These are phyloP conservation scores for Artemisia princeps DNA, from an alignment of 140 eudicot genomes.

Conservation along the genomic window DNA sequence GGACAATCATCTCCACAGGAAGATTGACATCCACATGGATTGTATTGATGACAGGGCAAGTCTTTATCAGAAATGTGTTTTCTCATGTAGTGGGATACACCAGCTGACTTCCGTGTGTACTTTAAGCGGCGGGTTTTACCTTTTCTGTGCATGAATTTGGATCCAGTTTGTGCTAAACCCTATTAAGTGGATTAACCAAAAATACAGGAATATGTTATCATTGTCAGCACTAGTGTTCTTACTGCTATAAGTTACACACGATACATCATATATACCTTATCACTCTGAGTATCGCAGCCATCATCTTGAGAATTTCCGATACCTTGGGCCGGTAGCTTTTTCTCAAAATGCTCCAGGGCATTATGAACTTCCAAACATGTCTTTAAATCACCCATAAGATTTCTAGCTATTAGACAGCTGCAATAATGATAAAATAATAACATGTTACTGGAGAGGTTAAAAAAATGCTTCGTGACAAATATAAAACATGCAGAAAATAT, in stretches of 20 bases:
- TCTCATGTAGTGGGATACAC: conserved; percentile 55
- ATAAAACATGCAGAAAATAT: neutral
- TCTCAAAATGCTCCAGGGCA: conserved; percentile 46
- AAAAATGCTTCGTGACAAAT: neutral
- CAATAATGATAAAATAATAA: conserved; percentile 16
- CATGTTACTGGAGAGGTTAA: neutral
- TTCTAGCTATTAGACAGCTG: conserved; percentile 90
- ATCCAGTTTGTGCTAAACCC: conserved; percentile 44
- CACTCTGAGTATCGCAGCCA: conserved; percentile 32
- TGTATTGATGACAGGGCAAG: conserved; percentile 56
- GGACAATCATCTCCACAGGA: conserved; percentile 77
- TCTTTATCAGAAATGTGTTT: conserved; percentile 66
- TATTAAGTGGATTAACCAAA: conserved; percentile 36
- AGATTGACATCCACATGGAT: conserved; percentile 81
- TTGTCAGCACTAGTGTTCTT: neutral
- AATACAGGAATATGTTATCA: conserved; percentile 5
- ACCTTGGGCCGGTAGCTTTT: conserved; percentile 35
- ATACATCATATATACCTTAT: conserved; percentile 36
- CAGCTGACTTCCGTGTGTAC: conserved; percentile 62
- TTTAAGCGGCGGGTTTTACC: conserved; percentile 80
- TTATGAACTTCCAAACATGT: conserved; percentile 73
- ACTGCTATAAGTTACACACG: conserved; percentile 1
- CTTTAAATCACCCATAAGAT: conserved; percentile 56
- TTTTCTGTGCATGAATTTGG: conserved; percentile 66
- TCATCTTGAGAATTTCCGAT: neutral